Evolutionary conservation across 2,329 filamentous ascomycete genomes (phyloP).

Genomic region (Fusarium goolgardi): DNA sequence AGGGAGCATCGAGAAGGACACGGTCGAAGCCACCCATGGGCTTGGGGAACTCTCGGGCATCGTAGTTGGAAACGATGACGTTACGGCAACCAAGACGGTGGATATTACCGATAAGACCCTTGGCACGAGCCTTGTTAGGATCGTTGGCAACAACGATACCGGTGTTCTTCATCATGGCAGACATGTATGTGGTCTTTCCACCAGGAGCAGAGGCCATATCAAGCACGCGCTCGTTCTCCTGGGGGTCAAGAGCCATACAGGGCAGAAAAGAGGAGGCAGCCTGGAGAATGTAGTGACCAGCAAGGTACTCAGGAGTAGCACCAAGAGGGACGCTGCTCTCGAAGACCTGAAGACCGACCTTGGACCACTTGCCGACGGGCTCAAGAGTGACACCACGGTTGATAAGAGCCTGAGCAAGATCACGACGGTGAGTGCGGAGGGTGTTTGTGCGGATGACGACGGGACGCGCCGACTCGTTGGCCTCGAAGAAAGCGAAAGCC

Average conservation of each 20-base stretch:
- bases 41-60: constrained; percentile 91
- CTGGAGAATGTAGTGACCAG: constrained; percentile 97
- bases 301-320: constrained; percentile 96
- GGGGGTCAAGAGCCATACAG: constrained; percentile 95
- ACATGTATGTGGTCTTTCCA: constrained; percentile 95
- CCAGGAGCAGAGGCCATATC: constrained; percentile 96
- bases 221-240: constrained; percentile 90
- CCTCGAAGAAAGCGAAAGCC: constrained; percentile 98
- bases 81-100: constrained; percentile 95
- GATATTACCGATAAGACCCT: constrained; percentile 98
- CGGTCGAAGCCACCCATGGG: constrained; percentile 97
- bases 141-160: constrained; percentile 97
- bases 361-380: constrained; percentile 98
- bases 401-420: constrained; percentile 92
- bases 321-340: constrained; percentile 86
- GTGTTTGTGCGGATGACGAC: constrained; percentile 98
- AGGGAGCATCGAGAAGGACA: constrained; percentile 92
- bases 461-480: constrained; percentile 93
- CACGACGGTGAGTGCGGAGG: constrained; percentile 78
- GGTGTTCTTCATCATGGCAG: constrained; percentile 97
- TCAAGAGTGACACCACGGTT: constrained; percentile 96
- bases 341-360: constrained; percentile 96
- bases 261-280: constrained; percentile 96
- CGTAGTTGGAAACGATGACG: constrained; percentile 94
- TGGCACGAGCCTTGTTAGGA: constrained; percentile 90